Conservation (phyloP, 2,329 filamentous ascomycete species). For the Neofusicoccum kwambonambiense region DNA sequence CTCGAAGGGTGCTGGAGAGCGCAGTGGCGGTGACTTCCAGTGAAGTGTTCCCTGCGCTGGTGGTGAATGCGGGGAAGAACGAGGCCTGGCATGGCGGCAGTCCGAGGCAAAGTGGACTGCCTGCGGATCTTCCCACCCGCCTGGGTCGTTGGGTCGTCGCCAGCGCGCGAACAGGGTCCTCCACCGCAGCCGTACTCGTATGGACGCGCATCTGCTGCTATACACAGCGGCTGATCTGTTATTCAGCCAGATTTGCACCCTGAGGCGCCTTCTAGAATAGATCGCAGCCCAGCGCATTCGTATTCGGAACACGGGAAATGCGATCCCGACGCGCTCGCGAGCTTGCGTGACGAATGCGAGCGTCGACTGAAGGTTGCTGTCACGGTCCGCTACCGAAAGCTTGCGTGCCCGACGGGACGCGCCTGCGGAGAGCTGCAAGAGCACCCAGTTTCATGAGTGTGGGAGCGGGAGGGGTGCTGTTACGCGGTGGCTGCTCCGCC, state of each 20-base stretch:
- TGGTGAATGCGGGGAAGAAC: neutral
- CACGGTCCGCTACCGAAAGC: neutral
- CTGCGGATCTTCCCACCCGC: neutral
- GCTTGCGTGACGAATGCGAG: neutral
- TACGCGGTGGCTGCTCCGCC: too few relatives aligned
- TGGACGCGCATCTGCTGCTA: neutral
- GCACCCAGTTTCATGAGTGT: too few relatives aligned
- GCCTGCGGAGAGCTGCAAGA: too few relatives aligned
- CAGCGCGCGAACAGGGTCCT: conserved; percentile 1
- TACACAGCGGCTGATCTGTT: neutral
- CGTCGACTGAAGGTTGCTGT: neutral
- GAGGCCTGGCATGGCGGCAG: neutral
- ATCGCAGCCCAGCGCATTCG: neutral
- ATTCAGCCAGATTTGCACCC: neutral
- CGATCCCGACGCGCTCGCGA: neutral
- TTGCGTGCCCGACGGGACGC: neutral
- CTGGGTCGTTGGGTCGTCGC: neutral
- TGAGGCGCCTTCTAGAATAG: conserved; percentile 2
- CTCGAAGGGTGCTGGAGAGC: neutral
- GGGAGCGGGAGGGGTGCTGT: too few relatives aligned
- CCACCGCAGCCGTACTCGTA: neutral
- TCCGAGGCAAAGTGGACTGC: neutral
- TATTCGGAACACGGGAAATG: conserved; percentile 2
- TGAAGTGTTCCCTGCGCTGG: neutral
- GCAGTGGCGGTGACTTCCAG: neutral